Evolutionary conservation across 495 filamentous ascomycete species (phyloP).

Genomic region (Jackrogersella minutella): DNA sequence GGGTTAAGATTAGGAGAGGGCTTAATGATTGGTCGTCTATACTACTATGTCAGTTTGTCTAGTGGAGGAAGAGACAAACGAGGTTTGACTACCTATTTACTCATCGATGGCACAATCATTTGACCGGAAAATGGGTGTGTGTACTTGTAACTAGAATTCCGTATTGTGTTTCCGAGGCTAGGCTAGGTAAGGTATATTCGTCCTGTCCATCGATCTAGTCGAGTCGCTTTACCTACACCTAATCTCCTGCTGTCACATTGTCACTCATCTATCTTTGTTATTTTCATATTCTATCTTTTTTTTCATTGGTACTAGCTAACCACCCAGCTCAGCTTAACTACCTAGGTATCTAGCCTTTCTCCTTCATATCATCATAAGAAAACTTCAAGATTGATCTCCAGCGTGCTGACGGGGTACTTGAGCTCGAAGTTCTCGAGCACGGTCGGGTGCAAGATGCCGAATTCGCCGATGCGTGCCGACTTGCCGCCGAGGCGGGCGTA

Average conservation of each 20-base stretch:
- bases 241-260: background rate
- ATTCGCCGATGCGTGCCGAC: conserved; percentile 77
- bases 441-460: conserved; percentile 92
- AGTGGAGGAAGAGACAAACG: too few species aligned
- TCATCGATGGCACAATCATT: too few species aligned
- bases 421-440: conserved; percentile 95
- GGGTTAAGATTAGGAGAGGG: too few species aligned
- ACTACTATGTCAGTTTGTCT: too few species aligned
- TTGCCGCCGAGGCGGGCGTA: conserved; percentile 75
- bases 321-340: background rate
- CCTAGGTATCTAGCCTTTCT: background rate
- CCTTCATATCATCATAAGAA: conserved; percentile 71
- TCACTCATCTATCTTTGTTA: too few species aligned
- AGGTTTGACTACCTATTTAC: too few species aligned
- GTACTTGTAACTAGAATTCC: too few species aligned
- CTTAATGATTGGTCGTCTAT: too few species aligned
- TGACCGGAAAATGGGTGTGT: too few species aligned
- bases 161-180: too few species aligned
- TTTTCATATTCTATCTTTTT: background rate
- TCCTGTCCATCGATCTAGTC: background rate
- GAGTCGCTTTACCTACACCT: background rate
- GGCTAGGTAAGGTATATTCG: background rate
- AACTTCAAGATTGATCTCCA: conserved; percentile 94
- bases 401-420: conserved; percentile 88
- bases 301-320: background rate